These are phyloP conservation scores for Halophytophthora polymorphica DNA, from an alignment of 352 stramenopile genomes.

Conservation along the genomic window DNA sequence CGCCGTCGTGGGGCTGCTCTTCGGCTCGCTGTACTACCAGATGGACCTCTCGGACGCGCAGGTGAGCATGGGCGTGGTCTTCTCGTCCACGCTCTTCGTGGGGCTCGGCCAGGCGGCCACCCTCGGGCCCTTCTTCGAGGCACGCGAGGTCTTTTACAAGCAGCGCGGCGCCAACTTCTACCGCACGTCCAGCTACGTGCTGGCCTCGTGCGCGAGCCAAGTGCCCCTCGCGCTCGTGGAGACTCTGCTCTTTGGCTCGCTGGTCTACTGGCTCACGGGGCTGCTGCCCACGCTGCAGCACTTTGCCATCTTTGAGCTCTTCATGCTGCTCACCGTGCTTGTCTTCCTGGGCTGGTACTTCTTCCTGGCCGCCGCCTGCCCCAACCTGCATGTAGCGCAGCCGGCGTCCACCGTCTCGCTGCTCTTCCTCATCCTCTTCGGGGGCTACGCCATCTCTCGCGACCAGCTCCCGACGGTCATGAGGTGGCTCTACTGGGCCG, in stretches of 20 bases:
- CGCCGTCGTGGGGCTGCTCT: constrained; percentile 37
- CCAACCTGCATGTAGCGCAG: constrained; percentile 43
- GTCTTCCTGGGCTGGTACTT: constrained; percentile 45
- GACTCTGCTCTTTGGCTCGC: constrained; percentile 65
- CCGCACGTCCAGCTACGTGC: constrained; percentile 65
- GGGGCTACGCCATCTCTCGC: constrained; percentile 40
- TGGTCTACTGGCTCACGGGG: constrained; percentile 81
- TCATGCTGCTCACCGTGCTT: constrained; percentile 46
- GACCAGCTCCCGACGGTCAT: constrained; percentile 33
- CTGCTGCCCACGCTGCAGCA: constrained; percentile 27
- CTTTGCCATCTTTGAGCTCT: constrained; percentile 39
- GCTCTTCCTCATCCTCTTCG: constrained; percentile 46
- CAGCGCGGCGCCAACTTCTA: constrained; percentile 84
- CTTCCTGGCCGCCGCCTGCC: constrained; percentile 28
- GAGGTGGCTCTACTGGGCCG: constrained; percentile 59
- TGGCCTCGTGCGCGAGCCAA: constrained; percentile 36
- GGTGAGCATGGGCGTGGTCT: constrained; percentile 62
- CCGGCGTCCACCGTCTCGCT: constrained; percentile 35
- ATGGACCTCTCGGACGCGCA: constrained; percentile 33
- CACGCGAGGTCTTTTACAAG: constrained; percentile 80
- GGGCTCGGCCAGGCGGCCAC: constrained; percentile 64
- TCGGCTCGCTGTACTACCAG: constrained; percentile 37
- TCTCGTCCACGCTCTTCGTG: constrained; percentile 74
- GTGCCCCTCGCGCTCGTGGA: constrained; percentile 51
- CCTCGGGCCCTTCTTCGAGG: constrained; percentile 53